Evolutionary conservation across 768 basidiomycete species (phyloP).

Genomic region (Dendrothele bispora): DNA sequence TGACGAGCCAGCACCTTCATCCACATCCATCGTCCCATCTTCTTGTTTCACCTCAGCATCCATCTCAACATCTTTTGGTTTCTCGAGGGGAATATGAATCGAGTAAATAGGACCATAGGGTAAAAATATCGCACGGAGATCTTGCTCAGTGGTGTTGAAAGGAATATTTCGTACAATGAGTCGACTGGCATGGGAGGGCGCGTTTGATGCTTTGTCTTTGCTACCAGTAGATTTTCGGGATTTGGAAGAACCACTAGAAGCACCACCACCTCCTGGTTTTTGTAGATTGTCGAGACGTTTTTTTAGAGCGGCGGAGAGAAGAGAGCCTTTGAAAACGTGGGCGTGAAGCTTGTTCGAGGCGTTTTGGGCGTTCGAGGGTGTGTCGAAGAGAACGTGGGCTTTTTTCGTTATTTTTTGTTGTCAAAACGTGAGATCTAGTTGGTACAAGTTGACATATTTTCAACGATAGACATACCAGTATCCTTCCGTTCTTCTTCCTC

Average conservation of each 20-base stretch:
- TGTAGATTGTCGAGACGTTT: slow-evolving; percentile 73
- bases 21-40: slow-evolving; percentile 21
- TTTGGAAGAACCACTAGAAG: slow-evolving; percentile 28
- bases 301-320: slow-evolving; percentile 87
- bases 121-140: slow-evolving; percentile 83
- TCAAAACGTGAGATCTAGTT: neutral
- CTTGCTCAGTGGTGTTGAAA: slow-evolving; percentile 79
- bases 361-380: slow-evolving; percentile 63
- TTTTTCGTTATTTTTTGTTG: neutral
- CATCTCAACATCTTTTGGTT: slow-evolving; percentile 24
- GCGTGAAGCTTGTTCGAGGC: slow-evolving; percentile 85
- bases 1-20: slow-evolving; percentile 20
- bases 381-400: slow-evolving; percentile 77
- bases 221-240: slow-evolving; percentile 18
- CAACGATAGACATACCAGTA: slow-evolving; percentile 40
- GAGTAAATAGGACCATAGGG: slow-evolving; percentile 87
- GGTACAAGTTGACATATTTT: neutral
- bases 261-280: no score
- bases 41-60: no score
- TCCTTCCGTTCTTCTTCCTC: slow-evolving; percentile 46
- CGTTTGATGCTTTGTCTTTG: slow-evolving; percentile 29
- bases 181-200: slow-evolving; percentile 71
- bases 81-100: slow-evolving; percentile 69
- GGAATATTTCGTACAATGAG: slow-evolving; percentile 92
- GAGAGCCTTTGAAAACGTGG: slow-evolving; percentile 86